Base-by-base conservation (phyloP, 1,284 basidiomycete species). In the Trichosporon ovoides region DNA sequence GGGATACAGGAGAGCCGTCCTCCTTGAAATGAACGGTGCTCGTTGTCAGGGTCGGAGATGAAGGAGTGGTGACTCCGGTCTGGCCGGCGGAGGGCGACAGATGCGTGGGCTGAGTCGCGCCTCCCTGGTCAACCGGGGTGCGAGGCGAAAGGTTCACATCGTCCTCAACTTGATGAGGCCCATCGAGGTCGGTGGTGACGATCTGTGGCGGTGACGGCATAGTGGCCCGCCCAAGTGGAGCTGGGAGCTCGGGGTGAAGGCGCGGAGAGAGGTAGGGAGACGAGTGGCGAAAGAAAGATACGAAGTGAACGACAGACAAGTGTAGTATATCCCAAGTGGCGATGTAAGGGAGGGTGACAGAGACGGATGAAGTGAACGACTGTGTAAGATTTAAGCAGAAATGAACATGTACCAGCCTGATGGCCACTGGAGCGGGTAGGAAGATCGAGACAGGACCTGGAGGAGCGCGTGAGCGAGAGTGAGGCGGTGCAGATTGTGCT, bases 11-110 rank as follows among this genome's bases (percentile, higher is more conserved):
- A 13, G 68, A 66, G 19, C 56, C 60, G 12, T 62, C 48, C 37
- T 73, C 68, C n/a, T 72, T 69, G 10, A 73, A 71, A 38, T 71
- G 71, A 28, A 71, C 70, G 5, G 70, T 69, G 16, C 64, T 63
- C 57, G 59, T 67, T 40, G 70, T 72, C 19, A 73, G 57, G 1
- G 73, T 72, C 7, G 73, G 73, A 3, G 73, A 74, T 37, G 72
- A 71, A 1, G 72, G 71, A 10, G 68, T 64, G 52, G 68, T 57
- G 16, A 56, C 64, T n/a, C 22, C 50, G 58, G 58, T 22, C 59
- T 57, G 60, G 20, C 56, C 58, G 38, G 56, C 46, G 7, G 64
- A 52, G 3, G 71, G 71, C 0, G 67, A 68, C 49, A 73, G 66
- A 43, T 66, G 68, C 19, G 60, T 60, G 3, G 66, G 59, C 36